Conservation (phyloP, 2,329 filamentous ascomycete species). For the Lecanosticta acicola region DNA sequence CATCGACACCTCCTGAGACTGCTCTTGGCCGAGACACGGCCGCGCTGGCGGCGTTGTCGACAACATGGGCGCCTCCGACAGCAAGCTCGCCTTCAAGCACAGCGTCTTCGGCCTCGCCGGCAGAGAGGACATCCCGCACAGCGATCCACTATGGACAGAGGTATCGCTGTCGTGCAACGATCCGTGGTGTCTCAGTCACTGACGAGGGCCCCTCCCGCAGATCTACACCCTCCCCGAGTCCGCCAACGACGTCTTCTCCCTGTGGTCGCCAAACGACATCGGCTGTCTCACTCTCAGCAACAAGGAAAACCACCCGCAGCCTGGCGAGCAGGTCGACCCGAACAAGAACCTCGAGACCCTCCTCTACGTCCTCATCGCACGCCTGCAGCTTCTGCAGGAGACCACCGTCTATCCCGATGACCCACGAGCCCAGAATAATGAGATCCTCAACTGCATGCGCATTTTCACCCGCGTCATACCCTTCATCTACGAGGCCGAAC, state of each 20-base stretch:
- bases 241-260: constrained; percentile 90
- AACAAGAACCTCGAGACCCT: constrained; percentile 32
- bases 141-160: constrained; percentile 89
- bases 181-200: too few relatives aligned
- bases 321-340: constrained; percentile 49
- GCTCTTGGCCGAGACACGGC: too few relatives aligned
- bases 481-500: constrained; percentile 85
- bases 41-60: too few relatives aligned
- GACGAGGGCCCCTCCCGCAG: too few relatives aligned
- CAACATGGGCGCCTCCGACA: constrained; percentile 92
- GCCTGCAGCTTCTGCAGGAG: constrained; percentile 22
- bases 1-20: too few relatives aligned
- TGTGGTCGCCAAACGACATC: constrained; percentile 68
- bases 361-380: constrained; percentile 28
- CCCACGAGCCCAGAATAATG: constrained; percentile 73
- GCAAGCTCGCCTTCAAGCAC: constrained; percentile 97
- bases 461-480: constrained; percentile 84
- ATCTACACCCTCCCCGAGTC: constrained; percentile 98
- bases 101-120: constrained; percentile 96
- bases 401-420: constrained; percentile 42
- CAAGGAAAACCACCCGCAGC: constrained; percentile 68
- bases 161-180: constrained; percentile 51
- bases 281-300: constrained; percentile 27
- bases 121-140: constrained; percentile 76
- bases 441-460: constrained; percentile 92